A percentile compares a stretch with the other conserved stretches of the same genome.
Evolutionary conservation across 2,329 filamentous ascomycete species (phyloP).

Genomic region (Rasamsonia emersonii): DNA sequence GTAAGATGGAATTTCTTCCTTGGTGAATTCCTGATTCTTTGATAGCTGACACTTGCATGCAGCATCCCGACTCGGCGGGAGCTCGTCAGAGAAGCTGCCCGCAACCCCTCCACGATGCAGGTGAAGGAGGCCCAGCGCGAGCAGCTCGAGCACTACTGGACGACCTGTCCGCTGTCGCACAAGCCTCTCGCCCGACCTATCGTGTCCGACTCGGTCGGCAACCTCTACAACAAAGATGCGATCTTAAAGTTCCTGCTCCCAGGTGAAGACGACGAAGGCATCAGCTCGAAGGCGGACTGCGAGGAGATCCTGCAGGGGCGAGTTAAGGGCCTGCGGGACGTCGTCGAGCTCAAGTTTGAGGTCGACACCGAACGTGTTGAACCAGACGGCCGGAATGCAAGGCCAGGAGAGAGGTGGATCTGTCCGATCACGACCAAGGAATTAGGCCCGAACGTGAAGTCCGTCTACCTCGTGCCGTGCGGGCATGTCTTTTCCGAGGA

Average conservation of each 20-base stretch:
- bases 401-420: constrained; percentile 54
- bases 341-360: constrained; percentile 77
- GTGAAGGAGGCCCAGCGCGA: constrained; percentile 83
- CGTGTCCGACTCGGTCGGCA: constrained; percentile 76
- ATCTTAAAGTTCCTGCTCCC: constrained; percentile 62
- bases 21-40: too few relatives aligned
- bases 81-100: constrained; percentile 87
- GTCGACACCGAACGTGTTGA: constrained; percentile 34
- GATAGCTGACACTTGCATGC: constrained; percentile 6
- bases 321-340: constrained; percentile 74
- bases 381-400: constrained; percentile 22
- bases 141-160: constrained; percentile 78
- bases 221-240: constrained; percentile 90
- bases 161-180: constrained; percentile 76
- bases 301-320: constrained; percentile 52
- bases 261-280: constrained; percentile 45
- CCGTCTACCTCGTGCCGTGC: constrained; percentile 87
- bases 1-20: constrained; percentile 24
- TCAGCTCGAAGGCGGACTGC: constrained; percentile 49
- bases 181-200: constrained; percentile 63
- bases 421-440: constrained; percentile 85
- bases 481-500: constrained; percentile 89
- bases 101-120: constrained; percentile 71
- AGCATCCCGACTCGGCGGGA: constrained; percentile 91
- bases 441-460: constrained; percentile 67